These are phyloP conservation scores for Geranomyces michiganensis DNA, from an alignment of 192 early-diverging fungal species.

Conservation along the genomic window DNA sequence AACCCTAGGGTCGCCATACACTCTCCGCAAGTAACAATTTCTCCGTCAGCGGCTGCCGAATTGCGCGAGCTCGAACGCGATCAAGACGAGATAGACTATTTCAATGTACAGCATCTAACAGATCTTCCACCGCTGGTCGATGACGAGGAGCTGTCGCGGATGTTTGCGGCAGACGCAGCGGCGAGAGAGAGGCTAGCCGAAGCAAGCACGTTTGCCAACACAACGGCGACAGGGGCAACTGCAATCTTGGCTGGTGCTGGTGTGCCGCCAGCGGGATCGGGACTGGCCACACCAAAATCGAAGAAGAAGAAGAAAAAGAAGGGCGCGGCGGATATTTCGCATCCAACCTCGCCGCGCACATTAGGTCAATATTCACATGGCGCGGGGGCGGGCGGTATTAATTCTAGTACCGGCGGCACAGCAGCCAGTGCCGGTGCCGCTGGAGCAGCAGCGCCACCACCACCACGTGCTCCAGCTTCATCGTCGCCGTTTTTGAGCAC, in stretches of 20 bases:
- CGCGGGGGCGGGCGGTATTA: too few relatives aligned
- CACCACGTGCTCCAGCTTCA: slow-evolving; percentile 10
- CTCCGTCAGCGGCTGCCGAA: neutral
- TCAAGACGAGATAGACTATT: slow-evolving; percentile 25
- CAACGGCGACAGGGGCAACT: neutral
- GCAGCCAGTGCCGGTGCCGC: neutral
- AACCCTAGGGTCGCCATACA: neutral
- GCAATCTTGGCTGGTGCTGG: neutral
- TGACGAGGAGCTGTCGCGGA: slow-evolving; percentile 10
- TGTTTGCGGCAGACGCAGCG: neutral
- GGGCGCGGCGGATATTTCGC: neutral
- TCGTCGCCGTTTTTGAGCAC: neutral
- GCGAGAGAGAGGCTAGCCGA: neutral
- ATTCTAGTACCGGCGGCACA: too few relatives aligned
- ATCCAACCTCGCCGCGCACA: neutral
- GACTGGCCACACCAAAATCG: neutral
- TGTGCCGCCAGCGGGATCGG: neutral
- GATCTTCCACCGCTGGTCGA: slow-evolving; percentile 20
- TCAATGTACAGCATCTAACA: neutral
- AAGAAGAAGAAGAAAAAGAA: slow-evolving; percentile 34
- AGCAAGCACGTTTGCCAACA: neutral
- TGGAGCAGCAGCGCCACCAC: slow-evolving; percentile 6
- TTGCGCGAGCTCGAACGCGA: slow-evolving; percentile 1
- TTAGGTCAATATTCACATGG: too few relatives aligned
- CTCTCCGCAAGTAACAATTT: too few relatives aligned